These are phyloP conservation scores for Penicillium sp. DNA, from an alignment of 2,329 filamentous ascomycete genomes.

Conservation along the genomic window DNA sequence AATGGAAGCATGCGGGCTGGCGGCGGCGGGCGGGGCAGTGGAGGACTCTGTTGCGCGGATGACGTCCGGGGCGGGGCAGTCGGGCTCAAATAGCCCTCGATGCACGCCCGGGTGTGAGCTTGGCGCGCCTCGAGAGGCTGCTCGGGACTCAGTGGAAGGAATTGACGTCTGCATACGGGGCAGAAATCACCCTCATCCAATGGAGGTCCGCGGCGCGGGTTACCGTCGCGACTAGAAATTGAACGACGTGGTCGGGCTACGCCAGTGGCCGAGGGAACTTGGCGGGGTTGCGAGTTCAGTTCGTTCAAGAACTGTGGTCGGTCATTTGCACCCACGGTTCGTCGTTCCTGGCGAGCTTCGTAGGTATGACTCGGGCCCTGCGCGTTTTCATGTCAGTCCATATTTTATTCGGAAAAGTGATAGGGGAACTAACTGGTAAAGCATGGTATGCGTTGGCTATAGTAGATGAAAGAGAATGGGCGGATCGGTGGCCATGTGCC, in stretches of 20 bases:
- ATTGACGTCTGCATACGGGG: conserved; percentile 43
- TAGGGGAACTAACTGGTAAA: conserved; percentile 4
- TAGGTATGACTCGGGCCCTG: conserved; percentile 3
- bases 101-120: conserved; percentile 46
- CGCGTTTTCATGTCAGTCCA: neutral
- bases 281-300: neutral
- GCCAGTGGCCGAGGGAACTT: neutral
- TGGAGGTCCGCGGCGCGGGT: conserved; percentile 1
- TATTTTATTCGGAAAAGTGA: neutral
- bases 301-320: conserved; percentile 18
- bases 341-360: conserved; percentile 21
- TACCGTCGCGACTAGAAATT: conserved; percentile 1
- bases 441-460: conserved; percentile 8
- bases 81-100: conserved; percentile 34
- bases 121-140: conserved; percentile 44
- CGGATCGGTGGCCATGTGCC: conserved; percentile 19
- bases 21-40: conserved; percentile 21
- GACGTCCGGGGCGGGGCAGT: conserved; percentile 14
- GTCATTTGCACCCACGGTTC: conserved; percentile 26
- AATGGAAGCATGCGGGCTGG: conserved; percentile 47
- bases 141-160: conserved; percentile 39
- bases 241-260: neutral
- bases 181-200: conserved; percentile 46
- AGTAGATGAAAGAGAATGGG: conserved; percentile 20
- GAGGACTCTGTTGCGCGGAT: conserved; percentile 15